Base-by-base conservation (phyloP, 495 filamentous ascomycete genomes). In the Wilcoxina mikolae region DNA sequence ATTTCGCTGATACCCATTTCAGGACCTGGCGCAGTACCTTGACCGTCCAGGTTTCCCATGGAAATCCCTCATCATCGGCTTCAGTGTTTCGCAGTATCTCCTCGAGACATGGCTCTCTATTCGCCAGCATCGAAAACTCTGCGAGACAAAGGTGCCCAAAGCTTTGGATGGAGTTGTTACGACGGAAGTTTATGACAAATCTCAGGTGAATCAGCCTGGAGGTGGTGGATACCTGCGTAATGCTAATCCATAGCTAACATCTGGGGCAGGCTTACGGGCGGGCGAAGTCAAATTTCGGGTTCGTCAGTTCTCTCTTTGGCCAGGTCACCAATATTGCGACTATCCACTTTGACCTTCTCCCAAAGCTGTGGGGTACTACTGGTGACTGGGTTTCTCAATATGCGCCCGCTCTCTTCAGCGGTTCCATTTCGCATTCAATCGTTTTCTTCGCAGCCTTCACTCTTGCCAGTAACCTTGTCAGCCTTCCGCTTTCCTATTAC, bases 1-100 rank as follows among this genome's bases (percentile, higher is more conserved):
- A n/a, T n/a, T n/a, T n/a, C n/a, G n/a, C n/a, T n/a, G n/a, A n/a
- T n/a, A n/a, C n/a, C n/a, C 24, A 22, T 52, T n/a, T 2, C n/a
- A 52, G 49, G 39, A 38, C 33, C 79, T 96, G 55, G 85, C 87
- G 60, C 76, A 78, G 68, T 78, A 81, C 66, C 81, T 96, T 45
- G 93, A 98, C 74, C 80, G 85, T 60, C 90, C 91, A 51, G 72
- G 82, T 59, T 91, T 96, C 72, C 90, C 93, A 51, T 98, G 91
- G 91, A 98, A 96, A 81, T 81, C 77, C 65, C 79, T 98, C 55
- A 86, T 98, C 61, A 78, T 95, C 53, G 85, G 87, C 52, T 96
- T 98, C 72, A 89, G 87, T 10, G 58, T 95, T 56, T 84, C 79
- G 43, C 87, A 98, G 66, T 95, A 83, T 66, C 65, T 84, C 44